These are phyloP conservation scores for Escallonia herrerae DNA, from an alignment of 129 eudicot genomes.

Conservation along the genomic window DNA sequence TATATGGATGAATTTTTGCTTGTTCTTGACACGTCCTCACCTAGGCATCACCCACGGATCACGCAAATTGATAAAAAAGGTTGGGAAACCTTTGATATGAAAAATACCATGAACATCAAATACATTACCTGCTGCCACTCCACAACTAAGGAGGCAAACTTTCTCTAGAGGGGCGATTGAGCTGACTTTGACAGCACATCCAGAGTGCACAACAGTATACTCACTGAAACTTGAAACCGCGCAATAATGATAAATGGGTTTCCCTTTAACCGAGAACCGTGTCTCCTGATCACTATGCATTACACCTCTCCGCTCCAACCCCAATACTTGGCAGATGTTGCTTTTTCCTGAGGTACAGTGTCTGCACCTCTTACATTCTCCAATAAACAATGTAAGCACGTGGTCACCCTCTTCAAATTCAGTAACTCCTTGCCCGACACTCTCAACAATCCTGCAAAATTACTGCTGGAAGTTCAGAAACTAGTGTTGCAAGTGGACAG, in stretches of 20 bases:
- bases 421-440: slow-evolving; percentile 84
- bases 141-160: slow-evolving; percentile 94
- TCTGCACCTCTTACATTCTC: slow-evolving; percentile 92
- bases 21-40: neutral
- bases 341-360: slow-evolving; percentile 74
- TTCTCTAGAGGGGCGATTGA: slow-evolving; percentile 74
- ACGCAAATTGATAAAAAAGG: neutral
- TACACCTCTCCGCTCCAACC: slow-evolving; percentile 79
- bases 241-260: slow-evolving; percentile 84
- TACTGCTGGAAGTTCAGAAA: slow-evolving; percentile 13
- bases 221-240: slow-evolving; percentile 98
- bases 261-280: slow-evolving; percentile 72
- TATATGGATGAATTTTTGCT: neutral
- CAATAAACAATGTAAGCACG: slow-evolving; percentile 86
- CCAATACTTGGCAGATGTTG: slow-evolving; percentile 88
- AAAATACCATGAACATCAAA: neutral
- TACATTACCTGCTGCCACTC: slow-evolving; percentile 79
- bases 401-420: slow-evolving; percentile 88
- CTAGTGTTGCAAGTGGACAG: neutral
- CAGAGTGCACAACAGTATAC: slow-evolving; percentile 90
- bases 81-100: no score
- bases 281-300: slow-evolving; percentile 95
- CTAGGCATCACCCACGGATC: neutral
- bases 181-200: slow-evolving; percentile 86
- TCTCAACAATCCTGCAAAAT: slow-evolving; percentile 82